These are phyloP conservation scores for Escovopsis sp. DNA, from an alignment of 2,329 filamentous ascomycete genomes.

Conservation along the genomic window DNA sequence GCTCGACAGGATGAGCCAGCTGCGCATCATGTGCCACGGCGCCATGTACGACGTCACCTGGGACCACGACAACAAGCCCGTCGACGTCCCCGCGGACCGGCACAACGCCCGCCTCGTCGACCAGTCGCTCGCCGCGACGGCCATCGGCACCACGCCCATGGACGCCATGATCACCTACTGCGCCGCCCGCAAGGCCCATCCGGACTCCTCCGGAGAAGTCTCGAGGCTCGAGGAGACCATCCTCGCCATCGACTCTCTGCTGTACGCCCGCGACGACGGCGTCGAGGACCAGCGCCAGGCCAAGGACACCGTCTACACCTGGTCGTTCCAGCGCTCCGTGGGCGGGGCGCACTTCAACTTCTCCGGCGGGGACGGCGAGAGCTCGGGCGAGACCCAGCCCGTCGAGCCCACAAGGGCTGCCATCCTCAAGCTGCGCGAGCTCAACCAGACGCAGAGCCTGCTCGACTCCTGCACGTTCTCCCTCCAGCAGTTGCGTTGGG, in stretches of 20 bases:
- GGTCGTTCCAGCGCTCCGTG: constrained; percentile 11
- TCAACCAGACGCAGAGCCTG: constrained; percentile 12
- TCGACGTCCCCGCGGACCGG: constrained; percentile 17
- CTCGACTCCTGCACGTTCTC: constrained; percentile 10
- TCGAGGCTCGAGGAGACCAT: constrained; percentile 15
- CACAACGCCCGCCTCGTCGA: constrained; percentile 9
- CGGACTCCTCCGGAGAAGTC: constrained; percentile 2
- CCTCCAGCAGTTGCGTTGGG: constrained; percentile 18
- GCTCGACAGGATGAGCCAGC: constrained; percentile 7
- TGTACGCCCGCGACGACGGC: constrained; percentile 17
- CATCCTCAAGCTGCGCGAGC: constrained; percentile 5
- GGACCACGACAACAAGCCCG: constrained; percentile 15
- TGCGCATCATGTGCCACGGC: constrained; percentile 18
- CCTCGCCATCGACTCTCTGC: constrained; percentile 12
- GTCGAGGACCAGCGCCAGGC: constrained; percentile 18
- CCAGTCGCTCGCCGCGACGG: constrained; percentile 11
- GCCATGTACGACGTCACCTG: constrained; percentile 24
- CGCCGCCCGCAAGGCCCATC: constrained; percentile 11
- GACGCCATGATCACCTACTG: constrained; percentile 23
- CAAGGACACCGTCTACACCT: constrained; percentile 17
- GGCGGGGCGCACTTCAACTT: constrained; percentile 16
- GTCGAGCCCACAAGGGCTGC: not conserved
- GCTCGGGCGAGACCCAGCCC: constrained; percentile 1
- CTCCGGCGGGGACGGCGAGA: constrained; percentile 7
- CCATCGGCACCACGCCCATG: constrained; percentile 23